These are phyloP conservation scores for Penicillium concentricum DNA, from an alignment of 2,329 filamentous ascomycete genomes.

Conservation along the genomic window DNA sequence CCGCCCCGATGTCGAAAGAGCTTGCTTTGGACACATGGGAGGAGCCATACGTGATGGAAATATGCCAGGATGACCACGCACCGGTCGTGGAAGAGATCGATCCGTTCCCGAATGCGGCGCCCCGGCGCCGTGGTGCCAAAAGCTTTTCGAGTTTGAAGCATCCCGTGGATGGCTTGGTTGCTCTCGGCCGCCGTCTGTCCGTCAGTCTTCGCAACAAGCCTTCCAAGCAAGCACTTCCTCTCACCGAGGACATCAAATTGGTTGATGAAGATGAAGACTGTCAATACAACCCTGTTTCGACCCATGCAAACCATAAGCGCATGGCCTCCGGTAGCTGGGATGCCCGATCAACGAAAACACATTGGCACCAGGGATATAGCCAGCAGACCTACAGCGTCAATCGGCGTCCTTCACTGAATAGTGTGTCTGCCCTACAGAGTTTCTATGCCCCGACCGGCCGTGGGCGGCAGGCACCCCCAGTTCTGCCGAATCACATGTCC, in stretches of 20 bases:
- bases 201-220: constrained; percentile 41
- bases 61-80: constrained; percentile 22
- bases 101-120: constrained; percentile 31
- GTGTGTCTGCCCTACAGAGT: constrained; percentile 34
- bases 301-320: constrained; percentile 19
- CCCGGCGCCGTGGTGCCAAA: constrained; percentile 38
- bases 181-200: constrained; percentile 42
- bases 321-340: constrained; percentile 26
- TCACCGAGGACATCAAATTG: constrained; percentile 5
- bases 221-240: constrained; percentile 27
- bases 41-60: constrained; percentile 24
- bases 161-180: constrained; percentile 42
- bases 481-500: constrained; percentile 40
- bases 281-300: constrained; percentile 16
- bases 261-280: constrained; percentile 16
- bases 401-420: constrained; percentile 38
- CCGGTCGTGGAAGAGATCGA: constrained; percentile 34
- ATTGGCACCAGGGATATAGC: constrained; percentile 23
- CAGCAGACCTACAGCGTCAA: constrained; percentile 28
- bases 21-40: constrained; percentile 26
- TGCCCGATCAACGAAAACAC: constrained; percentile 15
- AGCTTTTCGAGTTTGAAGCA: constrained; percentile 46
- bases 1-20: constrained; percentile 21
- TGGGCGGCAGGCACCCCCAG: constrained; percentile 38
- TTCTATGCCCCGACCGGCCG: constrained; percentile 36